Evolutionary conservation across 2,329 filamentous ascomycete genomes (phyloP).

Genomic region (Kalmusia sp.): DNA sequence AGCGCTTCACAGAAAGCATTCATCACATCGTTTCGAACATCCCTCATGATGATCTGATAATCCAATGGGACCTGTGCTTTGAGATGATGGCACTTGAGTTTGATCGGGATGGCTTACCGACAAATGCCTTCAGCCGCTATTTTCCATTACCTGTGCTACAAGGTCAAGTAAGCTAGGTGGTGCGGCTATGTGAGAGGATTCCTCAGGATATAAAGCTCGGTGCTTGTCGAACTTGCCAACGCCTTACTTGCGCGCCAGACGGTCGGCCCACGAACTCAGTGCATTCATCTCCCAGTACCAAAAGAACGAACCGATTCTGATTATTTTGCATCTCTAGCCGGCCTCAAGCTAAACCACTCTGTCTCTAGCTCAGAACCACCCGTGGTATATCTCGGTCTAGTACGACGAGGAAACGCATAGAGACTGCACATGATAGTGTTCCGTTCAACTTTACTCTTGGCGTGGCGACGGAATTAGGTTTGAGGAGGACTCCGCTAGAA

Average conservation of each 20-base stretch:
- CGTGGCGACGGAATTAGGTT: slow-evolving; percentile 52
- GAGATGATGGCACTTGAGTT: slow-evolving; percentile 45
- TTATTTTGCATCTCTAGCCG: slow-evolving; percentile 51
- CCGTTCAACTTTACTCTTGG: slow-evolving; percentile 47
- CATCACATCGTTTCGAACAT: slow-evolving; percentile 38
- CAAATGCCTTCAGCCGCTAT: slow-evolving; percentile 38
- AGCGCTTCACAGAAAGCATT: slow-evolving; percentile 36
- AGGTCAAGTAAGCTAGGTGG: slow-evolving; percentile 44
- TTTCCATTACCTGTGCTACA: slow-evolving; percentile 38
- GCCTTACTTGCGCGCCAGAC: slow-evolving; percentile 31
- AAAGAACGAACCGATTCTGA: slow-evolving; percentile 44
- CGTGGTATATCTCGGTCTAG: slow-evolving; percentile 51
- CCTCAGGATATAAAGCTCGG: slow-evolving; percentile 50
- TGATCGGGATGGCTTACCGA: not conserved
- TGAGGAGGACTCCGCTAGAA: slow-evolving; percentile 43
- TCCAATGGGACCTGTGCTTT: slow-evolving; percentile 45
- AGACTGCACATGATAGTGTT: slow-evolving; percentile 43
- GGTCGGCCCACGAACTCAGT: slow-evolving; percentile 27
- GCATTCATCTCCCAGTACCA: slow-evolving; percentile 56
- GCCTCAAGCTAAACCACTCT: slow-evolving; percentile 37
- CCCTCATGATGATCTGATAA: slow-evolving; percentile 43
- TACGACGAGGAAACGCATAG: slow-evolving; percentile 51
- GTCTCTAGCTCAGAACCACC: slow-evolving; percentile 30
- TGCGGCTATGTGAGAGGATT: slow-evolving; percentile 39
- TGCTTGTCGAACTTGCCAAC: slow-evolving; percentile 49